These are phyloP conservation scores for Letharia columbiana DNA, from an alignment of 495 filamentous ascomycete species.

Conservation along the genomic window DNA sequence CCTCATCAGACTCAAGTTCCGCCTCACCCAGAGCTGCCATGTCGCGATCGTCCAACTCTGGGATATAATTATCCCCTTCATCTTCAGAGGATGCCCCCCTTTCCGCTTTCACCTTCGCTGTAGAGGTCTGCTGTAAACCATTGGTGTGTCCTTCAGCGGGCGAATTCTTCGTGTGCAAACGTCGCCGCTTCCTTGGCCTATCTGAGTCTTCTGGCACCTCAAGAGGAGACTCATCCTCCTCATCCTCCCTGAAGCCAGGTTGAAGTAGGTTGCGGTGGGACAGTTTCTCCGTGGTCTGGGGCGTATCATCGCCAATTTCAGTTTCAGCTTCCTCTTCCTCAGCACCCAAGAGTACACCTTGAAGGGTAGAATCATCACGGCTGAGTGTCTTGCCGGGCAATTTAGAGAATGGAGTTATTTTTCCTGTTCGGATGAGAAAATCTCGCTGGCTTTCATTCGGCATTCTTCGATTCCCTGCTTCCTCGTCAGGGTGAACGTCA, in stretches of 20 bases:
- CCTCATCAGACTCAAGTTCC: constrained; percentile 19
- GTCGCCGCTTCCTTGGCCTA: constrained; percentile 36
- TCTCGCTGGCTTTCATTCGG: constrained; percentile 77
- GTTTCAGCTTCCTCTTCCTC: constrained; percentile 54
- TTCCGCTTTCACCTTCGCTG: constrained; percentile 12
- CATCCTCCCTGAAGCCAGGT: constrained; percentile 65
- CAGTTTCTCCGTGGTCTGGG: constrained; percentile 25
- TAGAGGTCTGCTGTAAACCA: background rate
- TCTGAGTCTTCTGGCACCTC: constrained; percentile 22
- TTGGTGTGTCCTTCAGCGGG: background rate
- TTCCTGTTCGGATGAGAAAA: constrained; percentile 88
- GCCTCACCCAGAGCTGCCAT: constrained; percentile 17
- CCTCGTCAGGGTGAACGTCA: constrained; percentile 26
- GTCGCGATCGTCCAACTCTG: constrained; percentile 31
- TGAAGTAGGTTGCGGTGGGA: constrained; percentile 76
- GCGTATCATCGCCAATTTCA: constrained; percentile 34
- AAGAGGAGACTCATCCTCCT: constrained; percentile 28
- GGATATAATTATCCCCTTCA: constrained; percentile 38
- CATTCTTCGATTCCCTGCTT: constrained; percentile 46
- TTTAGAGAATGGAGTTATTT: constrained; percentile 90
- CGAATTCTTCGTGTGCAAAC: constrained; percentile 26
- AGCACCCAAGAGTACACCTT: constrained; percentile 66
- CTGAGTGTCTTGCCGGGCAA: constrained; percentile 47
- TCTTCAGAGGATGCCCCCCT: constrained; percentile 35
- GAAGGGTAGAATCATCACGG: constrained; percentile 52